A percentile compares a stretch with the other conserved stretches of the same genome.
Evolutionary conservation across 2,329 filamentous ascomycete genomes (phyloP).

Genomic region (Chrysosporium keratinophilum): DNA sequence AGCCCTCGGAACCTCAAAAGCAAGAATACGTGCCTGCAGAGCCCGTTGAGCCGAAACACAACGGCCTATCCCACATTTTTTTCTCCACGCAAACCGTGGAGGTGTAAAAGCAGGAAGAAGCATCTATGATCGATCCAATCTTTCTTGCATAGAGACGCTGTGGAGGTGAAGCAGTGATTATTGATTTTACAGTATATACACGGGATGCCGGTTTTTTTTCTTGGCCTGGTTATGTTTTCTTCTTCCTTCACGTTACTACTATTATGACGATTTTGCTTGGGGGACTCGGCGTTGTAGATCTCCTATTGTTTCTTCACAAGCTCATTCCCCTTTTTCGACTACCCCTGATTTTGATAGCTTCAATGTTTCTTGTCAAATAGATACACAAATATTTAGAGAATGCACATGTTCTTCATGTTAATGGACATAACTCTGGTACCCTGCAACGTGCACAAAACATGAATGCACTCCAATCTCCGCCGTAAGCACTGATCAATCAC

Average conservation of each 20-base stretch:
- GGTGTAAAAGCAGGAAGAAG: no score
- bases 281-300: constrained; percentile 10
- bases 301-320: not conserved
- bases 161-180: constrained; percentile 3
- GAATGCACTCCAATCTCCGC: no score
- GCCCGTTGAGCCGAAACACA: no score
- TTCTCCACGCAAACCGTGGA: no score
- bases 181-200: not conserved
- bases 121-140: no score
- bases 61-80: no score
- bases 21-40: no score
- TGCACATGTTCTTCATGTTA: not conserved
- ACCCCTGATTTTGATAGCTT: not conserved
- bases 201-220: not conserved
- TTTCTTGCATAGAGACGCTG: not conserved
- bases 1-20: no score
- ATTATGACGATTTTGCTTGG: not conserved
- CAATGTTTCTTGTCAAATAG: constrained; percentile 7
- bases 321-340: not conserved
- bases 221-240: not conserved
- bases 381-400: not conserved
- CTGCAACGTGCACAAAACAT: no score
- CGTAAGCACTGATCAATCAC: no score
- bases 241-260: not conserved
- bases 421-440: not conserved